These are phyloP conservation scores for Botrytis galanthina DNA, from an alignment of 2,329 filamentous ascomycete species.

Conservation along the genomic window DNA sequence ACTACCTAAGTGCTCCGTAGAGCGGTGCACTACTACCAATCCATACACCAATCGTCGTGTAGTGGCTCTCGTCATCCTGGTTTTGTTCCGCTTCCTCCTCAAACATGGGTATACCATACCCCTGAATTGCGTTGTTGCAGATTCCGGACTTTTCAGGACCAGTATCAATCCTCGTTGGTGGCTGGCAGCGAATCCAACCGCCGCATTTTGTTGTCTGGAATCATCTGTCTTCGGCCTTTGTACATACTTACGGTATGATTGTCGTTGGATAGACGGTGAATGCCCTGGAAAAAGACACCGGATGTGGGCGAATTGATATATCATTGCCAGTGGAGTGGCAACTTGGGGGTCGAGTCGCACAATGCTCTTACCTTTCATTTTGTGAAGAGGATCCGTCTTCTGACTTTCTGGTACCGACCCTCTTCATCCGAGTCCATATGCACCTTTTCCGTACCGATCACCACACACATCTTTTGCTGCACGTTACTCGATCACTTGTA, in stretches of 20 bases:
- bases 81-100: conserved; percentile 14
- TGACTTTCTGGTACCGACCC: conserved; percentile 18
- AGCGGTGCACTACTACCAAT: conserved; percentile 13
- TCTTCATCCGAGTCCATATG: conserved; percentile 13
- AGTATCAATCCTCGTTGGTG: conserved; percentile 19
- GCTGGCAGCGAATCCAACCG: conserved; percentile 22
- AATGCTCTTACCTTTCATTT: conserved; percentile 6
- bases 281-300: not conserved
- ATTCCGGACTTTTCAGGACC: conserved; percentile 19
- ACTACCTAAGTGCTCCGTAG: not conserved
- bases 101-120: conserved; percentile 22
- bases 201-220: conserved; percentile 15
- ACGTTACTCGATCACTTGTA: conserved; percentile 22
- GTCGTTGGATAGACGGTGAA: conserved; percentile 2
- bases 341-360: conserved; percentile 13
- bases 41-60: conserved; percentile 18
- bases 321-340: not conserved
- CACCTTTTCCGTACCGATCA: conserved; percentile 14
- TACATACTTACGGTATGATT: conserved; percentile 5
- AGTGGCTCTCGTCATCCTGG: conserved; percentile 26
- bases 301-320: not conserved
- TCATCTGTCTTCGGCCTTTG: not conserved
- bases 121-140: conserved; percentile 22
- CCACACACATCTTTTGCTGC: conserved; percentile 1
- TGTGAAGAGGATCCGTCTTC: conserved; percentile 7